Evolutionary conservation across 495 filamentous ascomycete genomes (phyloP).

Genomic region (Cenococcum geophilum): DNA sequence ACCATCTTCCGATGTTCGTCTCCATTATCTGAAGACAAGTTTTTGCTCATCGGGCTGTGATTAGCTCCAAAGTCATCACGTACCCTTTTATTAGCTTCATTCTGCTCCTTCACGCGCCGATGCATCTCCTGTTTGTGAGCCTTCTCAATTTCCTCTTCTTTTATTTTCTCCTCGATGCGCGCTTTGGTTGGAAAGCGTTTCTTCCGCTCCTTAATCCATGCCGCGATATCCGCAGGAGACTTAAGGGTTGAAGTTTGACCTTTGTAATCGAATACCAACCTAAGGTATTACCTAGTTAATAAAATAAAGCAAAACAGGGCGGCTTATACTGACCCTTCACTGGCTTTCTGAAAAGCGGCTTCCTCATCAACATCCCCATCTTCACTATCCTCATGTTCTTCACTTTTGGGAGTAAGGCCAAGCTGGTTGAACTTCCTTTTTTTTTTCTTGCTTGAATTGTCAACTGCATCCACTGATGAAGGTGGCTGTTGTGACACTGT

Average conservation of each 20-base stretch:
- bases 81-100: conserved; percentile 39
- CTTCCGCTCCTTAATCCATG: conserved; percentile 75
- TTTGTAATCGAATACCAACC: conserved; percentile 34
- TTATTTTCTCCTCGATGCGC: conserved; percentile 46
- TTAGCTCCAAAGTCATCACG: conserved; percentile 7
- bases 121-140: conserved; percentile 20
- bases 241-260: conserved; percentile 38
- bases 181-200: conserved; percentile 71
- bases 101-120: conserved; percentile 15
- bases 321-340: neutral
- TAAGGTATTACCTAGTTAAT: conserved; percentile 6
- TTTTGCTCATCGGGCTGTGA: conserved; percentile 45
- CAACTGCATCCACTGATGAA: conserved; percentile 43
- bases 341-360: conserved; percentile 33
- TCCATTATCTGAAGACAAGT: conserved; percentile 20
- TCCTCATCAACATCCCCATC: conserved; percentile 69
- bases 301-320: neutral
- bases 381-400: conserved; percentile 65
- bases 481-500: conserved; percentile 43
- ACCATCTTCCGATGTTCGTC: conserved; percentile 1
- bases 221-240: conserved; percentile 60
- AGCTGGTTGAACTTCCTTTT: conserved; percentile 73
- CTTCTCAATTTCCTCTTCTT: conserved; percentile 28
- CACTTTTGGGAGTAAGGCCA: conserved; percentile 69
- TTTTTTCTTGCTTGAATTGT: conserved; percentile 54